These are phyloP conservation scores for Mortierella sp. DNA, from an alignment of 371 early-diverging fungal species.

Conservation along the genomic window DNA sequence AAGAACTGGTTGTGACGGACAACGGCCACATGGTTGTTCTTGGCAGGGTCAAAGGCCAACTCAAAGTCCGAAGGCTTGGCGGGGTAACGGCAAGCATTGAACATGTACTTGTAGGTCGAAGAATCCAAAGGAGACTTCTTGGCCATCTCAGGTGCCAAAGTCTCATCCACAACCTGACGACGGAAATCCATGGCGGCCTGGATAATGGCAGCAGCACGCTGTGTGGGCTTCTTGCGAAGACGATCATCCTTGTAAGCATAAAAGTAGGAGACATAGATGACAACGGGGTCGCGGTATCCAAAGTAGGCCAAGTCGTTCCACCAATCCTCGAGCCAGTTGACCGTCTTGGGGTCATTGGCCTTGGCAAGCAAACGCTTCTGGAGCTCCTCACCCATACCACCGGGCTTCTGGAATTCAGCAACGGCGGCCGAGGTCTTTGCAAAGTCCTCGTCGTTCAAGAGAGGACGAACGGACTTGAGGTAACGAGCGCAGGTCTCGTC, in stretches of 20 bases:
- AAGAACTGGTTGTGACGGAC: constrained; percentile 93
- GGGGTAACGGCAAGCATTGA: constrained; percentile 95
- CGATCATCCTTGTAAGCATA: constrained; percentile 87
- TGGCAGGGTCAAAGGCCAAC: constrained; percentile 75
- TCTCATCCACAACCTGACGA: constrained; percentile 77
- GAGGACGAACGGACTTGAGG: constrained; percentile 79
- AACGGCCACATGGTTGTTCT: constrained; percentile 87
- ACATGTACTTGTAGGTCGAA: constrained; percentile 94
- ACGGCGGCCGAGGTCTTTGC: constrained; percentile 76
- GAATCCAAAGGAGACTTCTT: constrained; percentile 86
- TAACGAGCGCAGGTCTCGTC: constrained; percentile 84
- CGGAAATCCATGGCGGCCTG: constrained; percentile 91
- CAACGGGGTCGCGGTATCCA: constrained; percentile 95
- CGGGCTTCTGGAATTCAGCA: constrained; percentile 82
- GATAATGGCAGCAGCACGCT: constrained; percentile 89
- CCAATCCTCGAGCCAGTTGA: constrained; percentile 96
- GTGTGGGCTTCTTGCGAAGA: constrained; percentile 77
- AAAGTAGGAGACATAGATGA: constrained; percentile 89
- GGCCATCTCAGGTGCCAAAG: constrained; percentile 87
- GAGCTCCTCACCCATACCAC: constrained; percentile 84
- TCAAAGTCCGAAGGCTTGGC: constrained; percentile 85
- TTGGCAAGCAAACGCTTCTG: constrained; percentile 84
- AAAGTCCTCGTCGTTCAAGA: constrained; percentile 79
- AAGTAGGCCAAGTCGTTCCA: constrained; percentile 95
- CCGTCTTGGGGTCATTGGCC: constrained; percentile 69